Percentiles rank a stretch among this genome's conserved stretches.
Conservation (phyloP, 805 yeast genomes). For the Pachysolen tannophilus region DNA sequence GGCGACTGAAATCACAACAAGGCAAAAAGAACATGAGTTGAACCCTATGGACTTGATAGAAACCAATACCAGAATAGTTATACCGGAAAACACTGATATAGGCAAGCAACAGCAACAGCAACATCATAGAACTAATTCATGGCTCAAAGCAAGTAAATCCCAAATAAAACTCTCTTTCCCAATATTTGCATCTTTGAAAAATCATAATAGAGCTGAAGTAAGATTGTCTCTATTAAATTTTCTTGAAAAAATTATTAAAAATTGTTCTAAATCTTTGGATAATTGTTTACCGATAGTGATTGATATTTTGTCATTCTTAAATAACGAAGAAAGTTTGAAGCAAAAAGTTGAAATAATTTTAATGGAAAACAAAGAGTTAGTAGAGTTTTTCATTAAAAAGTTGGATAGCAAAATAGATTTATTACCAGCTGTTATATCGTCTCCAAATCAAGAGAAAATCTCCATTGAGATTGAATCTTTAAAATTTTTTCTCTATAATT, state of each 20-base stretch:
- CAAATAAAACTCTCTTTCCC: slow-evolving; percentile 42
- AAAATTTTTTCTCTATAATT: slow-evolving; percentile 1
- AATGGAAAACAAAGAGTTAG: slow-evolving; percentile 5
- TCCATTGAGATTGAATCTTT: slow-evolving; percentile 2
- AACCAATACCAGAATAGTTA: too few relatives aligned
- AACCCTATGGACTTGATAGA: slow-evolving; percentile 1
- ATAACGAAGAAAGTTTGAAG: background rate
- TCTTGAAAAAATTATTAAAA: slow-evolving; percentile 20
- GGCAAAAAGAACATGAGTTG: background rate
- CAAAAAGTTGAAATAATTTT: background rate
- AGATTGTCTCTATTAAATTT: slow-evolving; percentile 23
- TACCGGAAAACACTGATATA: too few relatives aligned
- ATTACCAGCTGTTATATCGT: slow-evolving; percentile 14
- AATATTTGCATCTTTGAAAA: slow-evolving; percentile 19
- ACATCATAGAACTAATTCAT: slow-evolving; percentile 33
- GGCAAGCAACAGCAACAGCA: too few relatives aligned
- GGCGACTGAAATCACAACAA: slow-evolving; percentile 9
- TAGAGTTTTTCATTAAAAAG: slow-evolving; percentile 2
- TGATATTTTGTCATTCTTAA: slow-evolving; percentile 20
- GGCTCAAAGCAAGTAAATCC: slow-evolving; percentile 46
- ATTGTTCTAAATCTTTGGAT: slow-evolving; percentile 27
- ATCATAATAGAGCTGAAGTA: slow-evolving; percentile 25
- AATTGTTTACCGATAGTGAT: slow-evolving; percentile 27
- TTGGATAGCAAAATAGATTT: slow-evolving; percentile 12
- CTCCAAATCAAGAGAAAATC: slow-evolving; percentile 20